Evolutionary conservation across 1,284 basidiomycete genomes (phyloP), one percentile per base, ranked within the genome.

Genomic region (Papiliotrema fonsecae): DNA sequence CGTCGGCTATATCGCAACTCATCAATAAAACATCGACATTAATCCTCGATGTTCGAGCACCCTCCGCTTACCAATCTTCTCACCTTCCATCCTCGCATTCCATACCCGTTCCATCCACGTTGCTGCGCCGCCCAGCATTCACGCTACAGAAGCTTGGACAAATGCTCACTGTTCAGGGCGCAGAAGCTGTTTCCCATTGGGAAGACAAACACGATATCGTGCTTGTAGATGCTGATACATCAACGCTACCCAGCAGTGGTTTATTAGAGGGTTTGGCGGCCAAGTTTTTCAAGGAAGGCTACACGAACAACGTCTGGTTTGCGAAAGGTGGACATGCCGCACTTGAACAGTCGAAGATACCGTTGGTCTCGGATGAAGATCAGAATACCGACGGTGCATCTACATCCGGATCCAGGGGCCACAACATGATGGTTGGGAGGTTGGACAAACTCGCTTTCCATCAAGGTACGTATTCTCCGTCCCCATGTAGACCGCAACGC

Each of bases 91-190:
- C 75, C 36, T 85, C 92, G n/a, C 77, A 96, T 54, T 90, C 89
- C 36, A 81, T 97, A 50, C 89, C 88, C 40, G 87, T 96, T 4
- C 93, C 93, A 0, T 92, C 91, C 4, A 97, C 93, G 0, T 82
- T 97, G 24, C 84, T 98, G 64, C 90, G 90, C 54, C 83, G 91
- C 0, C 88, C 88, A 0, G 78, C 83, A 6, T 93, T 89, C 73
- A 84, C 85, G 24, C 78, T 92, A 9, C 76, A 81, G 28, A 84
- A 83, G 38, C 78, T 94, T 11, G 73, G 80, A 2, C 81, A 82
- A 24, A 90, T 91, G 84, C 79, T 94, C 16, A 79, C 83, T 3
- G 81, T 82, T 0, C 51, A 74, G 5, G 79, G 85, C 19, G 79
- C 82, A 24, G 67, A 77, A 19, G 79, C 78, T 22, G 55, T 75